Evolutionary conservation across 805 yeast species (phyloP).

Genomic region (Sungouiella blattae): DNA sequence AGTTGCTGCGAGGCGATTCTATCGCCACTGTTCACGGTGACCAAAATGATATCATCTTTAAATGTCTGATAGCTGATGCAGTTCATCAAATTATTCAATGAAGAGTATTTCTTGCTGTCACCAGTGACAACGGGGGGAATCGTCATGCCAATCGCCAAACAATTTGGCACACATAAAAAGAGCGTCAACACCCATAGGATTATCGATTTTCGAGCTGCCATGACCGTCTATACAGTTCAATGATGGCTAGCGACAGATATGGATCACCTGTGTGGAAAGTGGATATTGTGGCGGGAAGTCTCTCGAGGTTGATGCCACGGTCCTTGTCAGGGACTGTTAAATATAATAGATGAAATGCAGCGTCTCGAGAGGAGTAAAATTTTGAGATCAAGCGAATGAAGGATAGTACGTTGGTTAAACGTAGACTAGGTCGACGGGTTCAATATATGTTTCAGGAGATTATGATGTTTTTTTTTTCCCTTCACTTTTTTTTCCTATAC

Average conservation of each 20-base stretch:
- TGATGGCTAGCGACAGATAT: no score
- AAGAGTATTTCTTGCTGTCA: slow-evolving; percentile 26
- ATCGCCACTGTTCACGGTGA: slow-evolving; percentile 29
- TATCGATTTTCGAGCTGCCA: no score
- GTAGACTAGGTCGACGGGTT: no score
- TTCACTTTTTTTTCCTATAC: not conserved
- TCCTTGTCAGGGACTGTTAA: not conserved
- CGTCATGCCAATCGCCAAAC: slow-evolving; percentile 28
- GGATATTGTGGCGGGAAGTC: no score
- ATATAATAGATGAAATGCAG: not conserved
- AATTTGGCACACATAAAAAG: not conserved
- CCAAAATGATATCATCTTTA: slow-evolving; percentile 35
- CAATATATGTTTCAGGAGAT: no score
- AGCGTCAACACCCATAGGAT: not conserved
- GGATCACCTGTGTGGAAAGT: no score
- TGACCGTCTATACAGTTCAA: no score
- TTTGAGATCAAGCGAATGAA: not conserved
- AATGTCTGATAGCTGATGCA: slow-evolving; percentile 36
- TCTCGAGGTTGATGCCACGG: not conserved
- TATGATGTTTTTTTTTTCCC: no score
- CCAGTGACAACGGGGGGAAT: slow-evolving; percentile 34
- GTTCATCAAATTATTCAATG: slow-evolving; percentile 26
- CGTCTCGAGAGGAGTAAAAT: not conserved
- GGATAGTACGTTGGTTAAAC: no score
- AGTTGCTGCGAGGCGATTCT: slow-evolving; percentile 30